Evolutionary conservation across 2,329 filamentous ascomycete genomes (phyloP), one percentile per base, ranked within the genome.

Genomic region (Claviceps sp.): DNA sequence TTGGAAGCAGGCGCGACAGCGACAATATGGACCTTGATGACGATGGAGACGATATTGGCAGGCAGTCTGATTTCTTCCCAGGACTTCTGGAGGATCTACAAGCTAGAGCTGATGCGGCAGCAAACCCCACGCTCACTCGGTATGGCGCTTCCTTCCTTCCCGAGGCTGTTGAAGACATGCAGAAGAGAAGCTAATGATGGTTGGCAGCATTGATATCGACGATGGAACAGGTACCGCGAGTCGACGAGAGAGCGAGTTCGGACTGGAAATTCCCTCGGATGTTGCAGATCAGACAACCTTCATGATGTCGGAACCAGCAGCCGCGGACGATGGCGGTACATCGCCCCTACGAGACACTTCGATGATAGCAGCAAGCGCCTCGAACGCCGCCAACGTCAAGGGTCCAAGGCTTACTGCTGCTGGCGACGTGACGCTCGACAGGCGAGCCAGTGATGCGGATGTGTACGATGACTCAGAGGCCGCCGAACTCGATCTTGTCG

Each of bases 11-110:
- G 50, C 68, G 74, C 24, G 69, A 75, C 61, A 82, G 78, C 58
- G 79, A 82, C 60, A 73, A 68, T 44, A 73, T 72, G 50, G 62
- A 65, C 22, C 57, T 58, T 6, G 54, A 62, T 26, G 63, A 72
- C 18, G 59, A 61, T 4, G 70, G 69, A 1, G 70, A 71, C 2
- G 70, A 73, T 38, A 62, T 69, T 3, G 70, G 68, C 0, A 66
- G 73, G 13, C 71, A 73, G 53, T 74, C 74, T 0, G 76, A 73
- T 2, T 78, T 79, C 58, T 79, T 79, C 52, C 73, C 76, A 0
- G 71, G 69, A 2, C 63, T 72, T 6, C 57, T 73, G 8, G 68
- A 73, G 42, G 70, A 75, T 49, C 63, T 74, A 3, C 62, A 70
- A 13, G 70, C 63, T 4, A 62, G 60, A 8, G 65, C 68, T 9